Conservation (phyloP, 2,329 filamentous ascomycete species). For the Beauveria sp. region DNA sequence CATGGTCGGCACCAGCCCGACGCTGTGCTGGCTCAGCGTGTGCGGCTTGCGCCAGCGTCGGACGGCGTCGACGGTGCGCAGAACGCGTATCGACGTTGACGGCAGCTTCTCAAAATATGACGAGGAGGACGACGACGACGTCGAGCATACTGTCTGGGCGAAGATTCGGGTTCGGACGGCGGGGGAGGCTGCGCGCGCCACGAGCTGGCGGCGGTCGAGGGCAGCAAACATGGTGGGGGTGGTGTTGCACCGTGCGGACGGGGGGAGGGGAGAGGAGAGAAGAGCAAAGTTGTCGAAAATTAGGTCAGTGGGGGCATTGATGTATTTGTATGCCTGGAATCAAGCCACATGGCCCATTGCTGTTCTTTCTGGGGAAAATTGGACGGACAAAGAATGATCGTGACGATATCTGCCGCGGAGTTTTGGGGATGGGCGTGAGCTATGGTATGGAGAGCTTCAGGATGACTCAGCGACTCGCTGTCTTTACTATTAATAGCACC, state of each 20-base stretch:
- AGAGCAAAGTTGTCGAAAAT: neutral
- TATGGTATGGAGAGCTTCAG: neutral
- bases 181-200: conserved; percentile 4
- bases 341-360: neutral
- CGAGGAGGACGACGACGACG: conserved; percentile 13
- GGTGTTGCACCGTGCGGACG: neutral
- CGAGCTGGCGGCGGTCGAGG: neutral
- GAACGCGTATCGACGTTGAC: conserved; percentile 56
- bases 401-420: conserved; percentile 43
- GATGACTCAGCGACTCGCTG: neutral
- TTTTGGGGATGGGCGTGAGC: conserved; percentile 30
- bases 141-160: conserved; percentile 14
- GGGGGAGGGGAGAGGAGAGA: neutral
- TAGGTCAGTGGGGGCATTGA: conserved; percentile 2
- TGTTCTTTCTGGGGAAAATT: neutral
- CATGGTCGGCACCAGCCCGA: conserved; percentile 95
- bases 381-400: conserved; percentile 19
- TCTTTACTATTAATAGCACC: neutral
- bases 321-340: neutral
- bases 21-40: conserved; percentile 57
- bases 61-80: conserved; percentile 66
- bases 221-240: neutral
- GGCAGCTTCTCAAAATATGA: conserved; percentile 39
- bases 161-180: conserved; percentile 7
- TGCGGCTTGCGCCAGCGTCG: conserved; percentile 63